Percentiles rank a stretch among this genome's conserved stretches.
Evolutionary conservation across 306 rosid species (phyloP).

Genomic region (Spatholobus suberectus): DNA sequence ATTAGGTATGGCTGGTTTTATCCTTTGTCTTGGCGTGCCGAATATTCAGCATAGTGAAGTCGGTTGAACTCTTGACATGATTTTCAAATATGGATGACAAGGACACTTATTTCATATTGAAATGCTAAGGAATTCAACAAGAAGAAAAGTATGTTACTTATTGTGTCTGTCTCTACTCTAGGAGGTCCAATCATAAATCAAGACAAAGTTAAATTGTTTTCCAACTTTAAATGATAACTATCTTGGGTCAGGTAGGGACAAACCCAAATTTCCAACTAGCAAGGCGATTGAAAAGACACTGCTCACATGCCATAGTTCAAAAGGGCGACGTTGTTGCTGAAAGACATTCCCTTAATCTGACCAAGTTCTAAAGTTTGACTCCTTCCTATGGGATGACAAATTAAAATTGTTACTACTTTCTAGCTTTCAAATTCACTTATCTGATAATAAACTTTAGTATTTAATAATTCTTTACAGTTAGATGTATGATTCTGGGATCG

Average conservation of each 20-base stretch:
- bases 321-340: not conserved
- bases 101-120: constrained; percentile 22
- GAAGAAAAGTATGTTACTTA: not conserved
- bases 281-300: constrained; percentile 14
- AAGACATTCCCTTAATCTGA: not conserved
- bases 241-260: no score
- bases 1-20: constrained; percentile 35
- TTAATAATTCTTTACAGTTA: not conserved
- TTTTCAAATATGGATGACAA: constrained; percentile 26
- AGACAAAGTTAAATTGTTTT: not conserved
- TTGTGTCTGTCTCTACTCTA: not conserved
- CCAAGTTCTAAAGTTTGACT: constrained; percentile 14
- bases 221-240: not conserved
- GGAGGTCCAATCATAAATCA: not conserved
- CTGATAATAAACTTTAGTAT: not conserved
- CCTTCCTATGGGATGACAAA: not conserved
- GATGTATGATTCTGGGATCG: not conserved
- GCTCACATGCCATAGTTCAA: not conserved
- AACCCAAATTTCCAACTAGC: no score
- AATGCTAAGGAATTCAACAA: not conserved
- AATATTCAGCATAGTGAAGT: not conserved
- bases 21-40: constrained; percentile 31
- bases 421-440: not conserved
- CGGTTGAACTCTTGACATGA: not conserved
- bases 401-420: not conserved